A percentile compares a stretch with the other conserved stretches of the same genome.
Conservation (phyloP, 2,329 filamentous ascomycete species). For the Fusarium burgessii region DNA sequence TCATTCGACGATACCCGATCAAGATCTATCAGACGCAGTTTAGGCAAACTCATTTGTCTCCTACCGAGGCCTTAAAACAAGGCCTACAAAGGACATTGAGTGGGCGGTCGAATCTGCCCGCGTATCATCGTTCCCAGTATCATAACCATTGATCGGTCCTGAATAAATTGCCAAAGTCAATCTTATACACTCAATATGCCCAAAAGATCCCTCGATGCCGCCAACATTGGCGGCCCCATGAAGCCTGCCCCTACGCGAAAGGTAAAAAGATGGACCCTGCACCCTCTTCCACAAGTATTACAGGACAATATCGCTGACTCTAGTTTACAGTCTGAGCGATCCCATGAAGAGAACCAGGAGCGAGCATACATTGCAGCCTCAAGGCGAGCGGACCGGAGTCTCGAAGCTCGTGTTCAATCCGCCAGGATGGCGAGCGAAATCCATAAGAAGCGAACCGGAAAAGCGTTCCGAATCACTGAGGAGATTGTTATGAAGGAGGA, state of each 20-base stretch:
- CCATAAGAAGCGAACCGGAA: slow-evolving; percentile 88
- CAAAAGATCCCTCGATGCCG: slow-evolving; percentile 53
- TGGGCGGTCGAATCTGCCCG: not conserved
- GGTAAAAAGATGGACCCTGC: slow-evolving; percentile 35
- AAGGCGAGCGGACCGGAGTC: slow-evolving; percentile 83
- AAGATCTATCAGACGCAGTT: not conserved
- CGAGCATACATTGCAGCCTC: slow-evolving; percentile 94
- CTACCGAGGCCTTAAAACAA: not conserved
- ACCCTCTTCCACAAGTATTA: not conserved
- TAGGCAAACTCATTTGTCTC: too few relatives aligned
- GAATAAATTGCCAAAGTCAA: not conserved
- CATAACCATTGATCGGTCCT: not conserved
- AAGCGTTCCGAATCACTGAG: slow-evolving; percentile 83
- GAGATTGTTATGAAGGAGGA: slow-evolving; percentile 90
- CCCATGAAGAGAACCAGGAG: slow-evolving; percentile 85
- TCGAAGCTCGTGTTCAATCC: slow-evolving; percentile 90
- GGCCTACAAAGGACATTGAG: not conserved
- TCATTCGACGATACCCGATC: not conserved
- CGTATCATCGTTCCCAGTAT: not conserved
- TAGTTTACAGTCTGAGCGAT: slow-evolving; percentile 72
- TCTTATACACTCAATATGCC: slow-evolving; percentile 49
- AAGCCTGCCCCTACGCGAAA: slow-evolving; percentile 47
- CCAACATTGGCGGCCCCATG: slow-evolving; percentile 42
- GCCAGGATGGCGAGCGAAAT: slow-evolving; percentile 90
- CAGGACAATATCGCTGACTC: not conserved